Conservation (phyloP, 2,329 filamentous ascomycete genomes). For the Pseudogymnoascus sp. region DNA sequence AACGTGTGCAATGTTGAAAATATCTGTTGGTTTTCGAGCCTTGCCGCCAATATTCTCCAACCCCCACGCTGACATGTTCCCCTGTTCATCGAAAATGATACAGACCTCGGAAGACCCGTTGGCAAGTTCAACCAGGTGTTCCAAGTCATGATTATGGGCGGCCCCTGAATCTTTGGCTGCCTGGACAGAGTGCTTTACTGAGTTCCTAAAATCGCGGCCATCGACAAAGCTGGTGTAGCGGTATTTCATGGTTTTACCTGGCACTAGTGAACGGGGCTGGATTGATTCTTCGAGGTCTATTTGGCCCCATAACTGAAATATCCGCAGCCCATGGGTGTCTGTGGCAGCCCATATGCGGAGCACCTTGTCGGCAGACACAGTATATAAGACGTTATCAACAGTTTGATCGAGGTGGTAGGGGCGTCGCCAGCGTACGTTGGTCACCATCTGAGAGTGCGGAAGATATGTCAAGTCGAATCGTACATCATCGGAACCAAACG, state of each 20-base stretch:
- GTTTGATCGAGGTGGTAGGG: slow-evolving; percentile 70
- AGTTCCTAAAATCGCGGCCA: slow-evolving; percentile 67
- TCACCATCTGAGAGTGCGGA: slow-evolving; percentile 73
- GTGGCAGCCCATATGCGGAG: slow-evolving; percentile 77
- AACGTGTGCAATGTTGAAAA: slow-evolving; percentile 83
- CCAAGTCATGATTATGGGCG: slow-evolving; percentile 60
- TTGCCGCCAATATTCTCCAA: slow-evolving; percentile 77
- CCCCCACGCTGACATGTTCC: slow-evolving; percentile 87
- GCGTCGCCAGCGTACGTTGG: slow-evolving; percentile 75
- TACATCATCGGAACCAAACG: slow-evolving; percentile 74
- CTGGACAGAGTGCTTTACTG: slow-evolving; percentile 69
- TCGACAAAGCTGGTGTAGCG: slow-evolving; percentile 77
- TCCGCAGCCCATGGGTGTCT: slow-evolving; percentile 62
- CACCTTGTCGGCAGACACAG: slow-evolving; percentile 71
- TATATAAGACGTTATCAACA: slow-evolving; percentile 82
- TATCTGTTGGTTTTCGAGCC: slow-evolving; percentile 53
- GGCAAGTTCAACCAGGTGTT: slow-evolving; percentile 78
- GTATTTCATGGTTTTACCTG: slow-evolving; percentile 26
- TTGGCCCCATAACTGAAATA: slow-evolving; percentile 70
- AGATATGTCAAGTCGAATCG: slow-evolving; percentile 89
- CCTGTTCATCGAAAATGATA: slow-evolving; percentile 72
- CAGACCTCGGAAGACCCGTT: slow-evolving; percentile 83
- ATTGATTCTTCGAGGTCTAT: slow-evolving; percentile 71
- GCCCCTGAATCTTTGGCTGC: slow-evolving; percentile 41
- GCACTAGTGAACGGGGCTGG: slow-evolving; percentile 31